Evolutionary conservation across 83 land plant species (phyloP).

Genomic region (Diphasiastrum complanatum): DNA sequence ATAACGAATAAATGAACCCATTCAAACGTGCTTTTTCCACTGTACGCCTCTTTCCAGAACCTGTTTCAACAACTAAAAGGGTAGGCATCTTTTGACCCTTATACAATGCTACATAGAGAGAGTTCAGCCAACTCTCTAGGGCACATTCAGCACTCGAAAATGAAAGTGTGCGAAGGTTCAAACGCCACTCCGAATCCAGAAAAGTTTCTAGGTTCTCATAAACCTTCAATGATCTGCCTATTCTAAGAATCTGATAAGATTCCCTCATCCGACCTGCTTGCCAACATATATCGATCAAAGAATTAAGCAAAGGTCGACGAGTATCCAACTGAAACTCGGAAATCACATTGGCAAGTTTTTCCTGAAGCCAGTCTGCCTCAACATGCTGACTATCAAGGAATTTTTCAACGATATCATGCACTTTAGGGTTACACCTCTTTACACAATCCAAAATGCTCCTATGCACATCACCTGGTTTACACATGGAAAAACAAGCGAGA

Average conservation of each 20-base stretch:
- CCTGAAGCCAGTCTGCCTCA: slow-evolving; percentile 27
- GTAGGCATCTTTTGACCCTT: slow-evolving; percentile 43
- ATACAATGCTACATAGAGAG: slow-evolving; percentile 30
- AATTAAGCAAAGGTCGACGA: slow-evolving; percentile 67
- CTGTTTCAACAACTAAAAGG: slow-evolving; percentile 50
- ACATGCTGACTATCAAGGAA: slow-evolving; percentile 28
- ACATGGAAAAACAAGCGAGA: slow-evolving; percentile 49
- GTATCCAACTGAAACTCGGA: slow-evolving; percentile 37
- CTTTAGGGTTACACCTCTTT: slow-evolving; percentile 36
- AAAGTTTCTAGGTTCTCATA: slow-evolving; percentile 55
- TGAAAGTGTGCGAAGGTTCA: slow-evolving; percentile 63
- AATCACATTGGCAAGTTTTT: slow-evolving; percentile 38
- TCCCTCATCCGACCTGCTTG: slow-evolving; percentile 36
- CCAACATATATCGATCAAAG: slow-evolving; percentile 65
- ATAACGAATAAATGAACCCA: slow-evolving; percentile 37
- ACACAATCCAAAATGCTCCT: slow-evolving; percentile 42
- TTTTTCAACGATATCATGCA: slow-evolving; percentile 41
- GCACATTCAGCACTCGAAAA: slow-evolving; percentile 71
- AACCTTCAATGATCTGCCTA: slow-evolving; percentile 47
- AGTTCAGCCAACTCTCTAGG: slow-evolving; percentile 60
- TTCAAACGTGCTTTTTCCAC: slow-evolving; percentile 44
- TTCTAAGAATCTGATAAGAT: slow-evolving; percentile 50
- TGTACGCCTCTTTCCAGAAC: slow-evolving; percentile 48
- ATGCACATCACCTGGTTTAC: slow-evolving; percentile 39
- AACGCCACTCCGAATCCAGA: slow-evolving; percentile 47